Evolutionary conservation across 148 eudicot species (phyloP).

Genomic region (Rhododendron ovatum): DNA sequence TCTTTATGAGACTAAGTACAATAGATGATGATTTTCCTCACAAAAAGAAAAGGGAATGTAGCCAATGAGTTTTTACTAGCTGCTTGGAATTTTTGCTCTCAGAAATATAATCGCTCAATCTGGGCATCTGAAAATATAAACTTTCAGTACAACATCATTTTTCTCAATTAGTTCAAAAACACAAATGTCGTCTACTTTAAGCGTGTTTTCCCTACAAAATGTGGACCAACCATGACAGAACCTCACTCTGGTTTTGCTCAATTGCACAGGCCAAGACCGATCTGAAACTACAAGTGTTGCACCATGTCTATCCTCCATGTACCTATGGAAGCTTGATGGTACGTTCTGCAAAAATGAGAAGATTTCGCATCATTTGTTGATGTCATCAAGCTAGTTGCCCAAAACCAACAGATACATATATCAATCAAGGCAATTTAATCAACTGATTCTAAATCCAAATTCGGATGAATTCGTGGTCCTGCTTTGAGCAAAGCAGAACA

Average conservation of each 20-base stretch:
- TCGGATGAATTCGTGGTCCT: not conserved
- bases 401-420: not conserved
- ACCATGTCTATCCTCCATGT: not conserved
- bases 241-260: not conserved
- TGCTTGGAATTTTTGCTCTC: not conserved
- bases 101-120: not conserved
- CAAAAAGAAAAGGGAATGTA: not conserved
- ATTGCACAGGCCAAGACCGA: not conserved
- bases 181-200: slow-evolving; percentile 13
- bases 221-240: not conserved
- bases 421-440: not conserved
- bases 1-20: not conserved
- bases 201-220: not conserved
- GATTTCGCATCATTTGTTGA: not conserved
- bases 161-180: slow-evolving; percentile 10
- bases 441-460: not conserved
- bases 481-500: not conserved
- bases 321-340: slow-evolving; percentile 5
- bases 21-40: not conserved
- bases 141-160: not conserved
- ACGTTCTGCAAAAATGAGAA: slow-evolving; percentile 5
- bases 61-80: not conserved
- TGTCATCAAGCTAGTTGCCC: not conserved
- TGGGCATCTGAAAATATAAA: slow-evolving; percentile 6
- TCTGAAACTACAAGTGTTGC: not conserved